Base-by-base conservation (phyloP, 495 filamentous ascomycete genomes). In the Terfezia boudieri region DNA sequence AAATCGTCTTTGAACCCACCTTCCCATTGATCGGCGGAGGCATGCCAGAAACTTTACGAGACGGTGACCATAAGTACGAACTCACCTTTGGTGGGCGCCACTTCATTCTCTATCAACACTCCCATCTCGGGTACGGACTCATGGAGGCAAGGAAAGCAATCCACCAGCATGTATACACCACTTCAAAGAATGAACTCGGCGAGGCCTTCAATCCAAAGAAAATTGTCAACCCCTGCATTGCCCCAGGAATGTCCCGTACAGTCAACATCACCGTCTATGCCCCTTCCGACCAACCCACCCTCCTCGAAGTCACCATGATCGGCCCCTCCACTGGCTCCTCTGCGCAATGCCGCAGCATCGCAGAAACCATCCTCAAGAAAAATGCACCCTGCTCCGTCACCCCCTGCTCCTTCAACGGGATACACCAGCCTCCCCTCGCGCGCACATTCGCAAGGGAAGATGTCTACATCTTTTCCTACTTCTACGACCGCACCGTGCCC, bases 1-100 rank as follows among this genome's bases (percentile, higher is more conserved):
- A 98, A 71, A 94, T 98, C 64, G 90, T 96, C 56, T 98, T 95
- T 70, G 76, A 96, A 67, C 90, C 90, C 16, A 94, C 80, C n/a
- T 98, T 93, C 66, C 70, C 76, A 57, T 66, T 74, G 9, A 59
- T 56, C 20, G 67, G 67, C 46, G 83, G 83, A 54, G 89, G 89
- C 56, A 86, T 96, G 82, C 90, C 90, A 2, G 82, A 86, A 63
- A 82, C 76, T 60, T 71, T 98, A 52, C 76, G 78, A 20, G 80
- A 86, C 41, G 90, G 90, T 58, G 92, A 96, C 66, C 92, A 98
- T 75, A 95, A 94, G 69, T 98, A 98, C 68, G 75, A 81, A 49
- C 78, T 98, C 57, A 74, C 79, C 43, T 96, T 94, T 58, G 88
- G 89, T 58, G 90, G 88, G 55, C 82, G 85, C 54, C 69, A 88